These are phyloP conservation scores for Fonsecaea nubica DNA, from an alignment of 2,329 filamentous ascomycete genomes.

Conservation along the genomic window DNA sequence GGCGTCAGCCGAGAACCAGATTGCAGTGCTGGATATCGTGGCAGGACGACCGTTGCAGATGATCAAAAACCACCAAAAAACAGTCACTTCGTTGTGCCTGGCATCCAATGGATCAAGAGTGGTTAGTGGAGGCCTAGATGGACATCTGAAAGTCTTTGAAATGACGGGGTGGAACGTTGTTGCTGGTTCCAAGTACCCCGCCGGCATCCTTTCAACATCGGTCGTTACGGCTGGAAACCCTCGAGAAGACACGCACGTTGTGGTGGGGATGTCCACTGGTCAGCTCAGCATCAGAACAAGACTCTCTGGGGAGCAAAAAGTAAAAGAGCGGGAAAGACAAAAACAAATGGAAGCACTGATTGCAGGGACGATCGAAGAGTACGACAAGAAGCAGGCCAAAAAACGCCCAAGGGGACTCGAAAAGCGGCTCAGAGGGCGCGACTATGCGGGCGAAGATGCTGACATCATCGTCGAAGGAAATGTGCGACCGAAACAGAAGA, in stretches of 20 bases:
- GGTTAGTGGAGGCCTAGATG: slow-evolving; percentile 87
- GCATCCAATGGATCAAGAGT: slow-evolving; percentile 81
- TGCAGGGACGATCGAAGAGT: slow-evolving; percentile 76
- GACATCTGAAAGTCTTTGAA: slow-evolving; percentile 96
- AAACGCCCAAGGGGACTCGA: slow-evolving; percentile 66
- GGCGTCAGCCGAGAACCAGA: slow-evolving; percentile 81
- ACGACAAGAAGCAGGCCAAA: slow-evolving; percentile 73
- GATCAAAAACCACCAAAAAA: slow-evolving; percentile 96
- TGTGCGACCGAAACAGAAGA: slow-evolving; percentile 67
- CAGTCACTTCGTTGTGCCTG: slow-evolving; percentile 83
- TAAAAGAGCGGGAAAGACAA: slow-evolving; percentile 74
- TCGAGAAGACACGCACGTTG: slow-evolving; percentile 86
- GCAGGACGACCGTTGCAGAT: slow-evolving; percentile 86
- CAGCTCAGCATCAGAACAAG: slow-evolving; percentile 89
- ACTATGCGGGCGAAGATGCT: slow-evolving; percentile 81
- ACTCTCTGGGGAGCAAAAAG: slow-evolving; percentile 81
- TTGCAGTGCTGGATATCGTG: slow-evolving; percentile 90
- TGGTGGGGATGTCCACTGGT: slow-evolving; percentile 92
- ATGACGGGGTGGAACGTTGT: slow-evolving; percentile 95
- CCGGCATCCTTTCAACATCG: slow-evolving; percentile 82
- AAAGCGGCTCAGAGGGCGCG: slow-evolving; percentile 70
- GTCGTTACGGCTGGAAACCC: slow-evolving; percentile 73
- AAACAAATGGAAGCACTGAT: slow-evolving; percentile 85
- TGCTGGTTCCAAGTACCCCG: slow-evolving; percentile 90
- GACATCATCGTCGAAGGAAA: slow-evolving; percentile 87